Conservation (phyloP, 768 basidiomycete species). For the Dentipellis fragilis region DNA sequence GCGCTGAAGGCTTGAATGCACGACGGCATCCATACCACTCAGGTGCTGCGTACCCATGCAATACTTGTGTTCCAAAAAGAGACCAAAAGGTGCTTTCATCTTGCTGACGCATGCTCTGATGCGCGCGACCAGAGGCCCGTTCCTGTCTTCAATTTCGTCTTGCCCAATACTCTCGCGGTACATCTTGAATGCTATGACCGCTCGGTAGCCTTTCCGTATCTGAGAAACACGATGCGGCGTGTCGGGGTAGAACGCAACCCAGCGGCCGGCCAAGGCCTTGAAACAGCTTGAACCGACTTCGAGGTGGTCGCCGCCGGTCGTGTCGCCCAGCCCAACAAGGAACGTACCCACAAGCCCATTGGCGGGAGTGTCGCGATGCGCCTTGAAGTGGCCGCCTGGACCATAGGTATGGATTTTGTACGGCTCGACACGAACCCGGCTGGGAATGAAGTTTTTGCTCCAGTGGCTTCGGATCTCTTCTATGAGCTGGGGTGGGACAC, state of each 20-base stretch:
- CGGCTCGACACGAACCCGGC: slow-evolving; percentile 18
- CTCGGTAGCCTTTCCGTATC: slow-evolving; percentile 14
- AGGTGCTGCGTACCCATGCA: slow-evolving; percentile 16
- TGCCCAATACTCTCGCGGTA: slow-evolving; percentile 11
- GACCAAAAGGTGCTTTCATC: slow-evolving; percentile 16
- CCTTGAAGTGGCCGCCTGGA: slow-evolving; percentile 18
- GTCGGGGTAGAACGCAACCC: slow-evolving; percentile 25
- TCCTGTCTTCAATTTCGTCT: background rate
- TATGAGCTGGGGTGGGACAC: slow-evolving; percentile 12
- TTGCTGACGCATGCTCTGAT: slow-evolving; percentile 3
- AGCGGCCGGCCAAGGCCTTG: slow-evolving; percentile 7
- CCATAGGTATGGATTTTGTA: slow-evolving; percentile 26
- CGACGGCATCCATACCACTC: slow-evolving; percentile 17
- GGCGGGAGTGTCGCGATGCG: slow-evolving; percentile 21
- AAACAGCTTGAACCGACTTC: background rate
- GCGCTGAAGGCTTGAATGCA: slow-evolving; percentile 9
- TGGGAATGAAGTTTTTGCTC: slow-evolving; percentile 14
- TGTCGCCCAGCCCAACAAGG: slow-evolving; percentile 22
- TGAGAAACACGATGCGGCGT: slow-evolving; percentile 16
- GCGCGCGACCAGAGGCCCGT: background rate
- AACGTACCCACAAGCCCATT: slow-evolving; percentile 23
- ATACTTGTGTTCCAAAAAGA: slow-evolving; percentile 21
- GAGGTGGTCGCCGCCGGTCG: slow-evolving; percentile 1
- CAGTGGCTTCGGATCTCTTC: slow-evolving; percentile 10
- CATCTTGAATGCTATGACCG: slow-evolving; percentile 24